phyloP scores from a whole-genome alignment of 2,329 filamentous ascomycete species.

The Boeremia exigua region DNA sequence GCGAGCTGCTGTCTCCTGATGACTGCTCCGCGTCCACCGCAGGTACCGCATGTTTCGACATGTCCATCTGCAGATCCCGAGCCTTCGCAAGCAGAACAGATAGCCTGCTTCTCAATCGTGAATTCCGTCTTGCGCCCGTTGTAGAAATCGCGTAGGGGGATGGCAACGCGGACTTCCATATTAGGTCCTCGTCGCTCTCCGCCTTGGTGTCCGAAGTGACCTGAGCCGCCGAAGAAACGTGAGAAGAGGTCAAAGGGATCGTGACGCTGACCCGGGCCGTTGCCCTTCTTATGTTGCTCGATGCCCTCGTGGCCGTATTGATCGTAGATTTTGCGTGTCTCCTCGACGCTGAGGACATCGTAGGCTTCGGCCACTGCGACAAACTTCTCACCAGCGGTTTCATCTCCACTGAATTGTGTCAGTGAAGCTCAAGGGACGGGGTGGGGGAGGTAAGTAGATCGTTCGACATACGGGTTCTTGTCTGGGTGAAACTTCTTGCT shows the following conservation, averaged over 20 bases:
- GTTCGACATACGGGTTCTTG: conserved; percentile 83
- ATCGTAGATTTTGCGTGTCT: conserved; percentile 89
- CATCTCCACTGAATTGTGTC: conserved; percentile 66
- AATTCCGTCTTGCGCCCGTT: conserved; percentile 87
- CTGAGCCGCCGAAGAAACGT: conserved; percentile 92
- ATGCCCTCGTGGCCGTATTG: conserved; percentile 91
- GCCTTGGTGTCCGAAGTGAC: conserved; percentile 79
- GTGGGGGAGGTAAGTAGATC: neutral
- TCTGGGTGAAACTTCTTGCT: conserved; percentile 98
- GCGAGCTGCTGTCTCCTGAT: conserved; percentile 92
- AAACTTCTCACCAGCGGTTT: conserved; percentile 85
- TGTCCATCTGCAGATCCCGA: conserved; percentile 81
- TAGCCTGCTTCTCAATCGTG: conserved; percentile 89
- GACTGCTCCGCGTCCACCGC: conserved; percentile 80
- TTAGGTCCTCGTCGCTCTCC: conserved; percentile 83
- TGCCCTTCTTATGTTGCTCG: conserved; percentile 78
- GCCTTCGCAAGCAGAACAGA: conserved; percentile 91
- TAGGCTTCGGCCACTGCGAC: conserved; percentile 95
- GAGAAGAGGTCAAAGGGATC: conserved; percentile 97
- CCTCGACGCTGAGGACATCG: conserved; percentile 81
- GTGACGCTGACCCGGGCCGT: conserved; percentile 62
- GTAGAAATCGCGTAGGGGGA: conserved; percentile 91
- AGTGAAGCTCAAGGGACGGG: conserved; percentile 3
- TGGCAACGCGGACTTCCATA: conserved; percentile 81
- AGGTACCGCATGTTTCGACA: conserved; percentile 79